These are phyloP conservation scores for Venturia pyrina DNA, from an alignment of 2,329 filamentous ascomycete species.

Conservation along the genomic window DNA sequence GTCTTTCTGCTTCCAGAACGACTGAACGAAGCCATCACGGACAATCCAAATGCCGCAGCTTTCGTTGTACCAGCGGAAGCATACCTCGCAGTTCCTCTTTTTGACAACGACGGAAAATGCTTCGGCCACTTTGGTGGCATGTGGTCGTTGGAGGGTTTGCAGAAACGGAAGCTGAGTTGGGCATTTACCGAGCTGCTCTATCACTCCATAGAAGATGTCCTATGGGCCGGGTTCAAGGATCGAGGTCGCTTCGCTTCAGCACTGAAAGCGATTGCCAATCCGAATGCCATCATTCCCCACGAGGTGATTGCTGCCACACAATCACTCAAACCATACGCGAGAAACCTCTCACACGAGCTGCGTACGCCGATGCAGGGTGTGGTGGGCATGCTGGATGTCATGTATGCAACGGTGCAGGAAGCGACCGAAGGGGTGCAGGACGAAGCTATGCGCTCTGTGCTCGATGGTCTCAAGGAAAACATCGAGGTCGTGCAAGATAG, in stretches of 20 bases:
- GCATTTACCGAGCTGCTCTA: conserved; percentile 57
- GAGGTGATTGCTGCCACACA: conserved; percentile 49
- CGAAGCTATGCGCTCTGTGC: neutral
- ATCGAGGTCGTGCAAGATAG: conserved; percentile 67
- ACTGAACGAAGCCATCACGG: conserved; percentile 46
- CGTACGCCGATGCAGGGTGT: conserved; percentile 68
- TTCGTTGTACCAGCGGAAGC: conserved; percentile 45
- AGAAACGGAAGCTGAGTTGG: conserved; percentile 49
- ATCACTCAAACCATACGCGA: conserved; percentile 61
- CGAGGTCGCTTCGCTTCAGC: conserved; percentile 34
- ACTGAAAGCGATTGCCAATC: conserved; percentile 15
- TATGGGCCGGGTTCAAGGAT: conserved; percentile 47
- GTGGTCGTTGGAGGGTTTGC: conserved; percentile 55
- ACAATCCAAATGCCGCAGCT: conserved; percentile 52
- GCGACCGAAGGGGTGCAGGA: conserved; percentile 43
- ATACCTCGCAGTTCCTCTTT: conserved; percentile 57
- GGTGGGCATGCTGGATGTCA: conserved; percentile 66
- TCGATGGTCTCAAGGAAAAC: conserved; percentile 50
- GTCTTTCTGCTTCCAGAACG: conserved; percentile 57
- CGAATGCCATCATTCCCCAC: conserved; percentile 41
- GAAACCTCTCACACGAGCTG: conserved; percentile 61
- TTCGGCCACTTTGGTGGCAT: conserved; percentile 63
- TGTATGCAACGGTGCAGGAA: conserved; percentile 63
- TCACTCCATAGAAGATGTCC: conserved; percentile 58
- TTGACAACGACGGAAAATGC: conserved; percentile 50